phyloP scores from a whole-genome alignment of 257 asterid genomes.

The Agastache rugosa region DNA sequence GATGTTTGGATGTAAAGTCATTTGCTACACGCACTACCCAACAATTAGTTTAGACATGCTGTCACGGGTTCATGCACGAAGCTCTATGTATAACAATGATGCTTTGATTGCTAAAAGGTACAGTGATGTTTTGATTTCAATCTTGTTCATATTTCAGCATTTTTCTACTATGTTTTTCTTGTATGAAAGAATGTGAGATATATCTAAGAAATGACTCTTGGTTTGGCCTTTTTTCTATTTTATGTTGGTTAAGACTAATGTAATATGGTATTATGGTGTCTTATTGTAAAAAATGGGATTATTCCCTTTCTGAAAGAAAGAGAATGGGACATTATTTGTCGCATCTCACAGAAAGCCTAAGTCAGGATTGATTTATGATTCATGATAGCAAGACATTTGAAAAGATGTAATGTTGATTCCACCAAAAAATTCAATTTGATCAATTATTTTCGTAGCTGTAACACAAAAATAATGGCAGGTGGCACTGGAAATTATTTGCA shows the following conservation, averaged over 20 bases:
- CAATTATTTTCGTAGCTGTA: not conserved
- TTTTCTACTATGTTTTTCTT: not conserved
- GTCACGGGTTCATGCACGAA: slow-evolving; percentile 75
- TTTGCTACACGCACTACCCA: slow-evolving; percentile 94
- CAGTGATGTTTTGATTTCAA: not conserved
- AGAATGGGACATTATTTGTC: not conserved
- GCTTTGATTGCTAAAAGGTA: slow-evolving; percentile 80
- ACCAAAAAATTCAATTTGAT: not conserved
- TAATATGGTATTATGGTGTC: not conserved
- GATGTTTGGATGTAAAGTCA: slow-evolving; percentile 84
- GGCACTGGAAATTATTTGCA: not conserved
- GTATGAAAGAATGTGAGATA: not conserved
- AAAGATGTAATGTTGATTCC: slow-evolving; percentile 20
- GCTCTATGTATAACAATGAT: slow-evolving; percentile 90
- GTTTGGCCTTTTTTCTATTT: slow-evolving; percentile 8
- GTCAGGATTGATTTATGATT: not conserved
- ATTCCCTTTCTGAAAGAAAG: not conserved
- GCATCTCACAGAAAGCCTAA: slow-evolving; percentile 1
- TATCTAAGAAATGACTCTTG: not conserved
- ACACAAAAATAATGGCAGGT: not conserved
- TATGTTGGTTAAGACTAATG: slow-evolving; percentile 11
- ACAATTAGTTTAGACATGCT: slow-evolving; percentile 97
- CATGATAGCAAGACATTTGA: not conserved
- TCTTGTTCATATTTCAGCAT: slow-evolving; percentile 18
- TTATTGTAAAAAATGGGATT: not conserved